Evolutionary conservation across 805 yeast genomes (phyloP), one percentile per base, ranked within the genome.

Genomic region (Scheffersomyces stipitis): DNA sequence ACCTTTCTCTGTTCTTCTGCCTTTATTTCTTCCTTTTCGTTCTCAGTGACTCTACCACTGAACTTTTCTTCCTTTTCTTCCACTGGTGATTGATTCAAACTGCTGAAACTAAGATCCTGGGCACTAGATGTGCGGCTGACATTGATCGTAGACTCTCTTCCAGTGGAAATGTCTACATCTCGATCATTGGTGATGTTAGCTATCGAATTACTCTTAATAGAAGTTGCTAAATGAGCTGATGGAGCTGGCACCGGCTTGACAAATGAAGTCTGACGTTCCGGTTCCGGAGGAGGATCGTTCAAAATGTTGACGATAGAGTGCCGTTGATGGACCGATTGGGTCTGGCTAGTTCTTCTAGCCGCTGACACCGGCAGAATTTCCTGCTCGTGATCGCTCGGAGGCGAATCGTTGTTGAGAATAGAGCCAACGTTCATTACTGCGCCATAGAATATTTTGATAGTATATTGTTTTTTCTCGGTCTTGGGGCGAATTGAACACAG

Each of bases 401-500:
- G 62, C 18, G 60, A 50, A 35, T 63, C 68, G 37, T 60, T 55
- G 44, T 62, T 64, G 18, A 64, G 48, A 24, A 63, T 62, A 8
- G 70, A 62, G 13, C 70, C 69, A 26, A 63, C 69, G 49, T 63
- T 64, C 70, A 64, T 64, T 22, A n/a, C n/a, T n/a, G n/a, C n/a
- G n/a, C n/a, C n/a, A n/a, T n/a, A n/a, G n/a, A n/a, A n/a, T n/a
- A n/a, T n/a, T n/a, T n/a, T n/a, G n/a, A n/a, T n/a, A n/a, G n/a
- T n/a, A n/a, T n/a, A n/a, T n/a, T n/a, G n/a, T n/a, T n/a, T n/a
- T n/a, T n/a, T n/a, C n/a, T n/a, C n/a, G n/a, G n/a, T n/a, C n/a
- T n/a, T n/a, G n/a, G n/a, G n/a, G n/a, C n/a, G n/a, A n/a, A n/a
- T n/a, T n/a, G n/a, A n/a, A n/a, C n/a, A n/a, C n/a, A n/a, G n/a